Evolutionary conservation across 805 yeast genomes (phyloP).

Genomic region (Starmerella vaccinii): DNA sequence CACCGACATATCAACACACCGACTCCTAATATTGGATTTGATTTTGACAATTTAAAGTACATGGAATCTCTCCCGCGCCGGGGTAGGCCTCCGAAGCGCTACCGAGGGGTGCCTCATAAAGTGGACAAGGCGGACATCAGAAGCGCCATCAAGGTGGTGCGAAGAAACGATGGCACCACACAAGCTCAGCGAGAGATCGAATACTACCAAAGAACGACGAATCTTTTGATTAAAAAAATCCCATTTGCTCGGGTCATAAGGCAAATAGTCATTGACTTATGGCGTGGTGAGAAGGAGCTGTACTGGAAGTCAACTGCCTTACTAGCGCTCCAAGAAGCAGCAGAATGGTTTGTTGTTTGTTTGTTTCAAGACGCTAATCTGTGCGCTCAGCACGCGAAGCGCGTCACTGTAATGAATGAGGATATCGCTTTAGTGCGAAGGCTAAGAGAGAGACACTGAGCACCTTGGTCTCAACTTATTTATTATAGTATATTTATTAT

Average conservation of each 20-base stretch:
- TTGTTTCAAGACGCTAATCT: slow-evolving; percentile 95
- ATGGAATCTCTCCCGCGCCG: slow-evolving; percentile 8
- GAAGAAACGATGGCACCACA: background rate
- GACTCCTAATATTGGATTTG: background rate
- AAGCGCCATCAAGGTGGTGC: slow-evolving; percentile 2
- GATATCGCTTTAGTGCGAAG: slow-evolving; percentile 97
- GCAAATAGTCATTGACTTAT: slow-evolving; percentile 88
- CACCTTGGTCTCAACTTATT: background rate
- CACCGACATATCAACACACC: background rate
- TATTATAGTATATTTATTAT: background rate
- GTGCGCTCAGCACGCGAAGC: slow-evolving; percentile 98
- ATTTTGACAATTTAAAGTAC: background rate
- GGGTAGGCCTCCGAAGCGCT: background rate
- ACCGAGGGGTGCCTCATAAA: background rate
- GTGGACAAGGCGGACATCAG: background rate
- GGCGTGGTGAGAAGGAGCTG: slow-evolving; percentile 48
- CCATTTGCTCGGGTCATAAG: slow-evolving; percentile 96
- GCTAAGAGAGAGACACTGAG: slow-evolving; percentile 66
- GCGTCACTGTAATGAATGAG: slow-evolving; percentile 97
- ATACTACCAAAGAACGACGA: slow-evolving; percentile 95
- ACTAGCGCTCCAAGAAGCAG: slow-evolving; percentile 97
- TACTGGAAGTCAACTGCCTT: slow-evolving; percentile 97
- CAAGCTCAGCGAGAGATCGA: slow-evolving; percentile 88
- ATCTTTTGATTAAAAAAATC: slow-evolving; percentile 84
- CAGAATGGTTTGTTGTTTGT: slow-evolving; percentile 94